Base-by-base conservation (phyloP, 345 rosid species). In the Carallia pectinifolia region DNA sequence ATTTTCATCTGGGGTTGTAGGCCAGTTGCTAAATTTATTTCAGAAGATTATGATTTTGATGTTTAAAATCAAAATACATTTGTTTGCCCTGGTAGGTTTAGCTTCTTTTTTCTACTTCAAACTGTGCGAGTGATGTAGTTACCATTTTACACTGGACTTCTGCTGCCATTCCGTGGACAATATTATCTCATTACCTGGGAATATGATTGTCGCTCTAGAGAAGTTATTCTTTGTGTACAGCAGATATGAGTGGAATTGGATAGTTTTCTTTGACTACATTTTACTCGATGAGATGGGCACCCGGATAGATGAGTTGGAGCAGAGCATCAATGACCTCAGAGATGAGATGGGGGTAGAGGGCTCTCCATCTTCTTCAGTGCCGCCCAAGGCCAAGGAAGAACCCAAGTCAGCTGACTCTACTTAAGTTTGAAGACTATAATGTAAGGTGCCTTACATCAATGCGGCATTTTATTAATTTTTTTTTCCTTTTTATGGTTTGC, bases 261-360 rank as follows among this genome's bases (percentile, higher is more conserved):
- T 27, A 4, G 62, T 55, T 66, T 84, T 90, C 87, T 85, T 88
- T 85, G 84, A 88, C 72, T 58, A 39, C 77, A 72, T 52, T 80
- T 71, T 85, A 91, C 93, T 87, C 56, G 96, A 93, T 83, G 98
- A 93, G 66, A 93, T 91, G 95, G 93, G 91, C 65, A 72, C 58
- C 76, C 81, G 87, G 80, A 89, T 89, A 60, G 88, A 87, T 73
- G 91, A 91, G 77, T 81, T 89, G 79, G 96, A 93, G 86, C 90
- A 85, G 79, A 89, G 90, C 86, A 79, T 93, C 78, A 86, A 86
- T 37, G 94, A 88, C 70, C 92, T 89, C 59, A 81, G 75, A 76
- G 58, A 85, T 61, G 89, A 85, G 76, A 81, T 87, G 88, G 94
- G 88, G 10, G 80, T 87, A 56, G 94, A 91, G 58, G 85, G 86